Evolutionary conservation across 2,329 filamentous ascomycete species (phyloP).

Genomic region (Exserohilum turcica): DNA sequence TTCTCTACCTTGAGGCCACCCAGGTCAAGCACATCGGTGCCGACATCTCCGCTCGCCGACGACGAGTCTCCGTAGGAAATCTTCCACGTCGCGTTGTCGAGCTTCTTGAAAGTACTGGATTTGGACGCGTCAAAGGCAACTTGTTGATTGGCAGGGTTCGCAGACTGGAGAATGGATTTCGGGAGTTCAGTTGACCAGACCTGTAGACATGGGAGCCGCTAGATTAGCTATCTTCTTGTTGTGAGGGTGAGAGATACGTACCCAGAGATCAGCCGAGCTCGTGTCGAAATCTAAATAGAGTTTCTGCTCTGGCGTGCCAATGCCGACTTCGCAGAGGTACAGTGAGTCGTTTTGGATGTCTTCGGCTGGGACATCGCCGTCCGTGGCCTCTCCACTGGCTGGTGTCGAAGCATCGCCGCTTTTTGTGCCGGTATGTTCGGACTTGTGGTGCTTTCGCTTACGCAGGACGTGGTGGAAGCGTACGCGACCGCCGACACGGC

Average conservation of each 20-base stretch:
- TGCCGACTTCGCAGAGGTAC: constrained; percentile 59
- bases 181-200: constrained; percentile 34
- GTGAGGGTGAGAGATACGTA: constrained; percentile 10
- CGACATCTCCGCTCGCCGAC: constrained; percentile 65
- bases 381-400: not conserved
- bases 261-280: constrained; percentile 67
- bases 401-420: constrained; percentile 8
- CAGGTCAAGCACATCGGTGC: constrained; percentile 65
- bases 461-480: constrained; percentile 25
- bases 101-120: constrained; percentile 36
- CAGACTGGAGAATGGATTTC: constrained; percentile 41
- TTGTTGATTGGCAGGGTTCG: constrained; percentile 56
- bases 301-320: constrained; percentile 62
- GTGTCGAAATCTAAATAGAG: constrained; percentile 73
- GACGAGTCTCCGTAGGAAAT: constrained; percentile 69
- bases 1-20: constrained; percentile 61
- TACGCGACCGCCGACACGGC: constrained; percentile 27
- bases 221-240: not conserved
- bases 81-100: constrained; percentile 59
- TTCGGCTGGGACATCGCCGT: constrained; percentile 26
- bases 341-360: constrained; percentile 34
- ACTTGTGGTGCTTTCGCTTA: constrained; percentile 16
- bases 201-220: constrained; percentile 13
- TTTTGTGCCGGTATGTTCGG: not conserved
- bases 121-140: constrained; percentile 59